Conservation (phyloP, 2,329 filamentous ascomycete genomes). For the Beauveria sp. region DNA sequence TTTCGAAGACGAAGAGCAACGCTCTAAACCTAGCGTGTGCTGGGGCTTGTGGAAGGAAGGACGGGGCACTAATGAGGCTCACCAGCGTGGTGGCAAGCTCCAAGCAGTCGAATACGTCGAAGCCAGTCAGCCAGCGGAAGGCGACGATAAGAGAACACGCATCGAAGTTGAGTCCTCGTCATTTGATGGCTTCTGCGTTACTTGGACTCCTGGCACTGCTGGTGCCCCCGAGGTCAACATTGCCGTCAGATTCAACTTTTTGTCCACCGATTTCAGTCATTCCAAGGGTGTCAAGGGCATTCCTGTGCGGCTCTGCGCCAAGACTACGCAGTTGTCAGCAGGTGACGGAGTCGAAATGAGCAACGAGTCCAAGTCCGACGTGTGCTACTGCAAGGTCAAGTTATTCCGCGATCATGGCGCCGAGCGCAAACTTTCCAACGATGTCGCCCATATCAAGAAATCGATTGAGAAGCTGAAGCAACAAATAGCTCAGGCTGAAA, state of each 20-base stretch:
- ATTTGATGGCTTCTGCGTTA: slow-evolving; percentile 89
- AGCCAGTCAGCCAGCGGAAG: slow-evolving; percentile 49
- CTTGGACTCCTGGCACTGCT: slow-evolving; percentile 70
- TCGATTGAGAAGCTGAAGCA: slow-evolving; percentile 94
- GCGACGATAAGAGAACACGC: slow-evolving; percentile 58
- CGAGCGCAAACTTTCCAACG: slow-evolving; percentile 89
- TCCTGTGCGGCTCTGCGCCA: slow-evolving; percentile 84
- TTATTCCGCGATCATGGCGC: slow-evolving; percentile 94
- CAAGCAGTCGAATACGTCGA: slow-evolving; percentile 94
- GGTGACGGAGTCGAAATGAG: slow-evolving; percentile 36
- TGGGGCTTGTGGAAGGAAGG: slow-evolving; percentile 96
- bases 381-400: slow-evolving; percentile 95
- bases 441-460: slow-evolving; percentile 91
- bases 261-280: slow-evolving; percentile 97
- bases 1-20: slow-evolving; percentile 92
- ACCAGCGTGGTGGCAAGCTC: slow-evolving; percentile 84
- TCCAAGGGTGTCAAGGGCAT: slow-evolving; percentile 98
- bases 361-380: slow-evolving; percentile 49
- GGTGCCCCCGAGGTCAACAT: slow-evolving; percentile 71
- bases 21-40: slow-evolving; percentile 71
- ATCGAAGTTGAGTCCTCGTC: slow-evolving; percentile 69
- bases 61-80: slow-evolving; percentile 88
- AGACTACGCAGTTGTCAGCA: slow-evolving; percentile 63
- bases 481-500: slow-evolving; percentile 74
- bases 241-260: slow-evolving; percentile 92